phyloP scores from a whole-genome alignment of 768 basidiomycete genomes.

The Tephrocybe sp. region DNA sequence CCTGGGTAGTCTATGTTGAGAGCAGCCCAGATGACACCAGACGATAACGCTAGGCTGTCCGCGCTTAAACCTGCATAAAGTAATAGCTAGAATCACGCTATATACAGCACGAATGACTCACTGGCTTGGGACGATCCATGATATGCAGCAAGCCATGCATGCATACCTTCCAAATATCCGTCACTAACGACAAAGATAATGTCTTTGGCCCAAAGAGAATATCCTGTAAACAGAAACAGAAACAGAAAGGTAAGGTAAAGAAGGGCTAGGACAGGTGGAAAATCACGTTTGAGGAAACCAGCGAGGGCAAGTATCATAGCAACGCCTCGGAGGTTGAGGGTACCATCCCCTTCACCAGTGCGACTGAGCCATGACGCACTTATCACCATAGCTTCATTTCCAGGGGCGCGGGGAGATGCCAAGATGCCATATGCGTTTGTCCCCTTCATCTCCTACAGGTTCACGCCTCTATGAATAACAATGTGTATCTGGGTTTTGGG shows the following conservation, averaged over 20 bases:
- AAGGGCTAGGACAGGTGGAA: not conserved
- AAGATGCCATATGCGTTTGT: slow-evolving; percentile 83
- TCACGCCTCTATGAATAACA: slow-evolving; percentile 5
- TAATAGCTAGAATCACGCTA: not conserved
- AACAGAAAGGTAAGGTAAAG: slow-evolving; percentile 6
- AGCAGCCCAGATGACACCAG: slow-evolving; percentile 95
- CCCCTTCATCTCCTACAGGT: slow-evolving; percentile 53
- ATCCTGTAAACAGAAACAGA: slow-evolving; percentile 53
- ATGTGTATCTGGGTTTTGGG: not conserved
- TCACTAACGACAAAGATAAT: slow-evolving; percentile 89
- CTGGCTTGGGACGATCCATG: slow-evolving; percentile 70
- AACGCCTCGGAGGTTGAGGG: slow-evolving; percentile 82
- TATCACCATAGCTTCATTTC: slow-evolving; percentile 89
- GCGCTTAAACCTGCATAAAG: slow-evolving; percentile 57
- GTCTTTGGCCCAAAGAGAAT: slow-evolving; percentile 95
- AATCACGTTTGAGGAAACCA: slow-evolving; percentile 75
- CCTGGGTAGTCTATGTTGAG: slow-evolving; percentile 94
- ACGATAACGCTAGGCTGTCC: slow-evolving; percentile 60
- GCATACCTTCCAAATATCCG: slow-evolving; percentile 86
- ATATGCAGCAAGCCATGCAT: slow-evolving; percentile 88
- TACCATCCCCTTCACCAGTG: slow-evolving; percentile 52
- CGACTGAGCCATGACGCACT: slow-evolving; percentile 88
- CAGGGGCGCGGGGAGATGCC: slow-evolving; percentile 86
- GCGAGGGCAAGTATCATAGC: slow-evolving; percentile 87
- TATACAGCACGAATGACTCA: slow-evolving; percentile 26